Conservation (phyloP, 768 basidiomycete genomes). For the Tylopilus balloui region DNA sequence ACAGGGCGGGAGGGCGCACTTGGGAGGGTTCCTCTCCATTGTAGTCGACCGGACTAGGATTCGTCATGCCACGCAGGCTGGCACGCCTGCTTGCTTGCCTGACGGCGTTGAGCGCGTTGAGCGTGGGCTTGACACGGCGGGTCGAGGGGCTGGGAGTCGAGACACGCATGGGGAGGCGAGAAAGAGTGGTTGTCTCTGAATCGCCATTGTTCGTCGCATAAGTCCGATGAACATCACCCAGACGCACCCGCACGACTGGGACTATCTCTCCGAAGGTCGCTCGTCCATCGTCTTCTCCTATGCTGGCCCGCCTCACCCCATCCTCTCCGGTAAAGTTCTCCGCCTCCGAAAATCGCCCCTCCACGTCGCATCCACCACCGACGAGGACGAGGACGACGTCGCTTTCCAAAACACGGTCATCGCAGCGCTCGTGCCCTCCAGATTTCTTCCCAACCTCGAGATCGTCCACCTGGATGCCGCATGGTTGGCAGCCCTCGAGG, state of each 20-base stretch:
- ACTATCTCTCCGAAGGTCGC: slow-evolving; percentile 89
- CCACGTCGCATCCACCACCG: slow-evolving; percentile 18
- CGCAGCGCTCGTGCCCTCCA: slow-evolving; percentile 54
- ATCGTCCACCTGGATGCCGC: slow-evolving; percentile 39
- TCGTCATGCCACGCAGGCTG: too few relatives aligned
- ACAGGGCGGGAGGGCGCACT: slow-evolving; percentile 36
- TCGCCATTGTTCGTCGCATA: slow-evolving; percentile 25
- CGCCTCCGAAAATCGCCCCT: slow-evolving; percentile 63
- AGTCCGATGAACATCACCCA: slow-evolving; percentile 20
- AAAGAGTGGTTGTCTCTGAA: not conserved
- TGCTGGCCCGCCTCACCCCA: slow-evolving; percentile 45
- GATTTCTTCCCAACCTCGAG: slow-evolving; percentile 56
- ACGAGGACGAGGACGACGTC: slow-evolving; percentile 39
- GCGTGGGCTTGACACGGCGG: too few relatives aligned
- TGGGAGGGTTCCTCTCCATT: slow-evolving; percentile 27
- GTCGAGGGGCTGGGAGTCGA: slow-evolving; percentile 3
- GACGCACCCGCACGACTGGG: slow-evolving; percentile 57
- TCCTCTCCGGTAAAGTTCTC: slow-evolving; percentile 63
- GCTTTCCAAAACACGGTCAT: slow-evolving; percentile 65
- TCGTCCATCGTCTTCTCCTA: slow-evolving; percentile 89
- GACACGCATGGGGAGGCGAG: slow-evolving; percentile 1
- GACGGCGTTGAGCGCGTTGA: too few relatives aligned
- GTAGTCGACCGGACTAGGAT: slow-evolving; percentile 16
- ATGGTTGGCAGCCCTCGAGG: slow-evolving; percentile 61
- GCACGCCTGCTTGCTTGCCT: too few relatives aligned